Evolutionary conservation across 2,329 filamentous ascomycete genomes (phyloP).

Genomic region (Diaporthe ilicicola): DNA sequence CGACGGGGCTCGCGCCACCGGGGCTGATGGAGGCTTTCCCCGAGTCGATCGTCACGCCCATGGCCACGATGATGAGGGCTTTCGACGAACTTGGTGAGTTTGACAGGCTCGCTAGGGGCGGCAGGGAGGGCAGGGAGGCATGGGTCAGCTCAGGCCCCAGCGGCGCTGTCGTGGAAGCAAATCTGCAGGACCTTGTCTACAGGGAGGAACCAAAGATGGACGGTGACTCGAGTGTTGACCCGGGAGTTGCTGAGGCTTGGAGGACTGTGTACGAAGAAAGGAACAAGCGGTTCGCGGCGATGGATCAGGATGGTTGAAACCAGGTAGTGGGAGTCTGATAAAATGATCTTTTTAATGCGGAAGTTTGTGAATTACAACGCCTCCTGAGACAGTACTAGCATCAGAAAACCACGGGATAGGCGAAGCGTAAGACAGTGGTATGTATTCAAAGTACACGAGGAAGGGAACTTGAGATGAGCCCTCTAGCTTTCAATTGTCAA

Average conservation of each 20-base stretch:
- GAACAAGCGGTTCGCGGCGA: slow-evolving; percentile 9
- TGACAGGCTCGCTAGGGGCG: slow-evolving; percentile 1
- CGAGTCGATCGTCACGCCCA: slow-evolving; percentile 3
- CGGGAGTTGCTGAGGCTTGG: background rate
- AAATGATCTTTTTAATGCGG: too few relatives aligned
- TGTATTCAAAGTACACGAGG: too few relatives aligned
- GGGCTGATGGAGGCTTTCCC: slow-evolving; percentile 1
- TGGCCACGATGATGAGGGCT: slow-evolving; percentile 13
- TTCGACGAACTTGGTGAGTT: slow-evolving; percentile 25
- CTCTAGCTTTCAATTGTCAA: too few relatives aligned
- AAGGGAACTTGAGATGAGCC: too few relatives aligned
- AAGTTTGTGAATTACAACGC: too few relatives aligned
- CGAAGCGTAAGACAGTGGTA: too few relatives aligned
- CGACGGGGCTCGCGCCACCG: slow-evolving; percentile 17
- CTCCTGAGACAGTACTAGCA: too few relatives aligned
- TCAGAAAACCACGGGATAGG: too few relatives aligned
- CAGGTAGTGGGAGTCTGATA: too few relatives aligned
- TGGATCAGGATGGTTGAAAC: background rate
- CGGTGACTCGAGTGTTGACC: background rate
- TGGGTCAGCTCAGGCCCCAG: slow-evolving; percentile 12
- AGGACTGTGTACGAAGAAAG: background rate
- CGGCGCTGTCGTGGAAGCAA: slow-evolving; percentile 1
- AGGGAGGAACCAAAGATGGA: background rate
- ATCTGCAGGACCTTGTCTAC: slow-evolving; percentile 4
- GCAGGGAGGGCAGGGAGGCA: background rate